Base-by-base conservation (phyloP, 345 rosid genomes). In the Nasturtium officinale region DNA sequence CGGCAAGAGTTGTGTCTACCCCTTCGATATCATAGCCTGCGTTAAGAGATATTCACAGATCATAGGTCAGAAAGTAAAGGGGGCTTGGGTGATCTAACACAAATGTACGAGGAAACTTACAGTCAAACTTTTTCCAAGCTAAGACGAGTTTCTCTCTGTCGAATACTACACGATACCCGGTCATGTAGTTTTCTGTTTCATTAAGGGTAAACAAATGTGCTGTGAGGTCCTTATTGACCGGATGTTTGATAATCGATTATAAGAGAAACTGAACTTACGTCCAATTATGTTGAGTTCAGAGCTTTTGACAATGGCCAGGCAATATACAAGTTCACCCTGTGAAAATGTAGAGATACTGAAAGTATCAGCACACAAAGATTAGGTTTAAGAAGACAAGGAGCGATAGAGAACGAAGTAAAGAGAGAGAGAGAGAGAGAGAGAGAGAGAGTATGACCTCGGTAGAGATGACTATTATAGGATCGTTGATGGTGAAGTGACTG, bases 181-280 rank as follows among this genome's bases (percentile, higher is more conserved):
- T 87, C 98, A 95, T 95, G 69, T 91, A 88, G 75, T 89, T 89
- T 59, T 94, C 96, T 89, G 96, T 69, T 76, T 17, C 68, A 70
- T 56, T 48, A 52, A 65, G 61, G 40, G 63, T 38, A 59, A 21
- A 37, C 45, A 47, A 55, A 23, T 23, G 25, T 23, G 25, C 1
- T 13, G 71, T 40, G 51, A 77, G 59, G 21, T 57, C 59, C 8
- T 0, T 18, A 7, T 17, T 13, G 35, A 54, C 4, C 1, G 0
- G n/a, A 69, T 58, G 32, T 38, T 77, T 12, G 2, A 55, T 70
- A 21, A 52, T 65, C 7, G 12, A 59, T 51, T 9, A 5, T 1
- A 33, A 11, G 21, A 23, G 16, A 47, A 48, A 16, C 15, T 64
- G 16, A 52, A 33, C 97, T 87, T 84, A 88, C 93, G 89, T 72